Percentiles rank a stretch among this genome's conserved stretches.
phyloP scores from a whole-genome alignment of 2,329 filamentous ascomycete genomes.

The Pseudogymnoascus sp. region DNA sequence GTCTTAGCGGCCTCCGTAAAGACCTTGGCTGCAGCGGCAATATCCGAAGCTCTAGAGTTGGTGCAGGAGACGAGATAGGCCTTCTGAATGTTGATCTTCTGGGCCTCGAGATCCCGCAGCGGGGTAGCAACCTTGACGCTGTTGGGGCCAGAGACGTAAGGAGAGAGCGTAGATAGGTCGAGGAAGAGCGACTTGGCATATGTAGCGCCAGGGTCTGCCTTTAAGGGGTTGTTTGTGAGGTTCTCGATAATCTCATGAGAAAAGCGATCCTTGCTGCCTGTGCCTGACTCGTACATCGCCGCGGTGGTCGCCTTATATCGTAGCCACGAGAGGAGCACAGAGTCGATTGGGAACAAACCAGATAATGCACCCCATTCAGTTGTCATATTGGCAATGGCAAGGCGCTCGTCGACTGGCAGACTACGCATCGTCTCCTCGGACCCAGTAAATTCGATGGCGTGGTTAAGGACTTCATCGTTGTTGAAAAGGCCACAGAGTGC shows the following conservation, averaged over 20 bases:
- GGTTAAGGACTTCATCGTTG: slow-evolving; percentile 82
- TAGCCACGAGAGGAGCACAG: slow-evolving; percentile 63
- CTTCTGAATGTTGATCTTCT: slow-evolving; percentile 72
- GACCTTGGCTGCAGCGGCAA: slow-evolving; percentile 73
- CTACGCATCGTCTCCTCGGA: slow-evolving; percentile 67
- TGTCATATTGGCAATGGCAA: slow-evolving; percentile 74
- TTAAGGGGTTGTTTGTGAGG: slow-evolving; percentile 57
- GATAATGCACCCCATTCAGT: slow-evolving; percentile 71
- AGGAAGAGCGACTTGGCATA: slow-evolving; percentile 82
- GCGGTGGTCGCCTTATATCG: slow-evolving; percentile 66
- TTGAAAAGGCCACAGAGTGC: slow-evolving; percentile 81
- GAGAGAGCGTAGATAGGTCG: slow-evolving; percentile 74
- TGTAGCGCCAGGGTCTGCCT: slow-evolving; percentile 65
- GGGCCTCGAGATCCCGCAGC: slow-evolving; percentile 59
- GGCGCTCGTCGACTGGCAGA: slow-evolving; percentile 62
- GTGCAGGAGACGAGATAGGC: slow-evolving; percentile 89
- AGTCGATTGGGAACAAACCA: slow-evolving; percentile 75
- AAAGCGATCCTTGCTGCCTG: slow-evolving; percentile 48
- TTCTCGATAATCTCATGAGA: slow-evolving; percentile 66
- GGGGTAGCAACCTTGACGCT: slow-evolving; percentile 83
- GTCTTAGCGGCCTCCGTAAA: slow-evolving; percentile 66
- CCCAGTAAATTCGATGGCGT: slow-evolving; percentile 81
- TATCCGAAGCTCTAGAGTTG: slow-evolving; percentile 73
- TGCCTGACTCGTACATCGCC: slow-evolving; percentile 49
- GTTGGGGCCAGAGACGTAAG: slow-evolving; percentile 81